Evolutionary conservation across 768 basidiomycete species (phyloP), one percentile per base, ranked within the genome.

Genomic region (Boletellus sp.): DNA sequence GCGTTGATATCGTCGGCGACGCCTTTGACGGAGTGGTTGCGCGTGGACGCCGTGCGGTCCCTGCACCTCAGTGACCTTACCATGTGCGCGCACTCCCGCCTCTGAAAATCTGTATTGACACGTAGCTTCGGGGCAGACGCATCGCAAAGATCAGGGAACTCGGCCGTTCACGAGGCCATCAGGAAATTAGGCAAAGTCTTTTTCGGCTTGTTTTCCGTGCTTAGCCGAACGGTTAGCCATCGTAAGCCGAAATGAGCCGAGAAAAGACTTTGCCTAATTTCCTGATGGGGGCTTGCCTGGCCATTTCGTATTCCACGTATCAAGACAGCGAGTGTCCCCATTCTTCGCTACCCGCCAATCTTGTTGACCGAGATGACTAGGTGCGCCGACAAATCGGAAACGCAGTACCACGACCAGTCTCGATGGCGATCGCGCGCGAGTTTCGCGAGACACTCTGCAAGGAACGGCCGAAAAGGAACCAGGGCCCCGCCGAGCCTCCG

Each of bases 201-300:
- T n/a, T n/a, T n/a, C n/a, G n/a, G n/a, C n/a, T n/a, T n/a, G n/a
- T n/a, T n/a, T n/a, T n/a, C n/a, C n/a, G n/a, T n/a, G n/a, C n/a
- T n/a, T n/a, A n/a, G n/a, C n/a, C n/a, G n/a, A n/a, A n/a, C n/a
- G n/a, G n/a, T n/a, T n/a, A n/a, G n/a, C n/a, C n/a, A n/a, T n/a
- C n/a, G n/a, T n/a, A n/a, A n/a, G n/a, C n/a, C n/a, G n/a, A n/a
- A n/a, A n/a, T n/a, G n/a, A n/a, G n/a, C n/a, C n/a, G n/a, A n/a
- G n/a, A n/a, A n/a, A n/a, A n/a, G n/a, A n/a, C n/a, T n/a, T n/a
- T n/a, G n/a, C n/a, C n/a, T n/a, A n/a, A n/a, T n/a, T n/a, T n/a
- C n/a, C n/a, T n/a, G n/a, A n/a, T n/a, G n/a, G n/a, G n/a, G n/a
- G 90, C 0, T 88, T 92, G 62, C 85, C 88, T 0, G 90, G 91